Evolutionary conservation across 2,329 filamentous ascomycete species (phyloP).

Genomic region (Fusarium sterilihyphosum): DNA sequence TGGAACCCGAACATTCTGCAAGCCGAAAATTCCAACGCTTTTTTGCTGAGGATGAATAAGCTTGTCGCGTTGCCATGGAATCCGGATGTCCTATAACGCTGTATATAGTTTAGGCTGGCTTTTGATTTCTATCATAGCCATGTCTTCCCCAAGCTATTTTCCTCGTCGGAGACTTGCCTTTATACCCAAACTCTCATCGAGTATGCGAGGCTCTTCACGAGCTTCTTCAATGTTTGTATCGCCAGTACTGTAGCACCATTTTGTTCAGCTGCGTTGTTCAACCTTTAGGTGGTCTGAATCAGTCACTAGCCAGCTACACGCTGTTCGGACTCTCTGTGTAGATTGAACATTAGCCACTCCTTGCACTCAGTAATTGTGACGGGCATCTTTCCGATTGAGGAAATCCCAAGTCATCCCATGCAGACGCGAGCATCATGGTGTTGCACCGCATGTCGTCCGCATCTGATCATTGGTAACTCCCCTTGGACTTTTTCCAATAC

Average conservation of each 20-base stretch:
- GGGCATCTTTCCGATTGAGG: not conserved
- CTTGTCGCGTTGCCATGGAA: not conserved
- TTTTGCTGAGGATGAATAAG: not conserved
- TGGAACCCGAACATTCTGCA: fast-evolving
- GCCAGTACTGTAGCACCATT: not conserved
- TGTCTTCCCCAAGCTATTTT: no score
- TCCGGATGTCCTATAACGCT: not conserved
- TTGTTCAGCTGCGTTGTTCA: not conserved
- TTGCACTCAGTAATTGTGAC: fast-evolving
- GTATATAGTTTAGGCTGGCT: not conserved
- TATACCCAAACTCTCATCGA: not conserved
- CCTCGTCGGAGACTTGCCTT: not conserved
- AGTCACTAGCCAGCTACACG: no score
- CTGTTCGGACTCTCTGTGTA: not conserved
- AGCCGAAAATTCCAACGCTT: fast-evolving
- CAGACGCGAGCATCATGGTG: not conserved
- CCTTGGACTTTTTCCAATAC: fast-evolving
- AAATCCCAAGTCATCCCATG: not conserved
- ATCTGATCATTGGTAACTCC: not conserved
- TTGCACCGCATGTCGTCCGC: not conserved
- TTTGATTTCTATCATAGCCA: not conserved
- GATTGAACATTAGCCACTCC: fast-evolving
- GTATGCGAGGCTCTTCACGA: fast-evolving
- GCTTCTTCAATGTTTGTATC: fast-evolving
- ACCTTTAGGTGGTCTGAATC: no score